These are phyloP conservation scores for Solanum sejunctum DNA, from an alignment of 257 asterid genomes.

Conservation along the genomic window DNA sequence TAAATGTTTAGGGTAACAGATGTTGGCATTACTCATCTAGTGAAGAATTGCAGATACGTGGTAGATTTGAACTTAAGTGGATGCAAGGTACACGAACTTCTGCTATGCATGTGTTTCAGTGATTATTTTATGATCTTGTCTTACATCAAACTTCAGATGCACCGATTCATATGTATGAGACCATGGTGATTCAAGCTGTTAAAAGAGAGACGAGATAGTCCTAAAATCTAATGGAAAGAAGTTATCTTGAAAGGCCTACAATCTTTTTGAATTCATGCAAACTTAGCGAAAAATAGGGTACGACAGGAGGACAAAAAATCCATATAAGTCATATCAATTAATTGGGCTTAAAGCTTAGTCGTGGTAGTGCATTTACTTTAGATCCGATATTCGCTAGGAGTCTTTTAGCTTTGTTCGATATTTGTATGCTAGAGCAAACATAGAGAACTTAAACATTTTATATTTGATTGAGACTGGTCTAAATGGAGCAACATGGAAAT, in stretches of 20 bases:
- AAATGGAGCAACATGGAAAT: not conserved
- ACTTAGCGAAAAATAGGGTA: not conserved
- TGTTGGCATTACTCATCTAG: slow-evolving; percentile 52
- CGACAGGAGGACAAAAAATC: not conserved
- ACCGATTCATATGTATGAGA: not conserved
- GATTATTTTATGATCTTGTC: not conserved
- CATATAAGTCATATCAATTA: not conserved
- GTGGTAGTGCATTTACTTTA: not conserved
- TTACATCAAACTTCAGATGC: not conserved
- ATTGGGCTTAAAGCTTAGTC: not conserved
- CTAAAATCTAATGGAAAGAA: not conserved
- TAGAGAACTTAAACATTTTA: not conserved
- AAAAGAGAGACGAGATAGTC: not conserved
- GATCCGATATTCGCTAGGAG: not conserved
- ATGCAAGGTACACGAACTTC: slow-evolving; percentile 54
- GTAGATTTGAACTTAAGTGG: slow-evolving; percentile 84
- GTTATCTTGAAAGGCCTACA: not conserved
- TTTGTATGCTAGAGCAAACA: not conserved
- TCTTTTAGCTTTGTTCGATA: not conserved
- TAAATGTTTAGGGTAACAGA: slow-evolving; percentile 67
- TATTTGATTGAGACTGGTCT: not conserved
- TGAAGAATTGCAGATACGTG: slow-evolving; percentile 54
- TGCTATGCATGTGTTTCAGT: not conserved
- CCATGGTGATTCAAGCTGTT: not conserved
- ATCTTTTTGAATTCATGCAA: not conserved